A percentile compares a stretch with the other conserved stretches of the same genome.
phyloP scores from a whole-genome alignment of 2,329 filamentous ascomycete species.

The Aspergillus sp. region DNA sequence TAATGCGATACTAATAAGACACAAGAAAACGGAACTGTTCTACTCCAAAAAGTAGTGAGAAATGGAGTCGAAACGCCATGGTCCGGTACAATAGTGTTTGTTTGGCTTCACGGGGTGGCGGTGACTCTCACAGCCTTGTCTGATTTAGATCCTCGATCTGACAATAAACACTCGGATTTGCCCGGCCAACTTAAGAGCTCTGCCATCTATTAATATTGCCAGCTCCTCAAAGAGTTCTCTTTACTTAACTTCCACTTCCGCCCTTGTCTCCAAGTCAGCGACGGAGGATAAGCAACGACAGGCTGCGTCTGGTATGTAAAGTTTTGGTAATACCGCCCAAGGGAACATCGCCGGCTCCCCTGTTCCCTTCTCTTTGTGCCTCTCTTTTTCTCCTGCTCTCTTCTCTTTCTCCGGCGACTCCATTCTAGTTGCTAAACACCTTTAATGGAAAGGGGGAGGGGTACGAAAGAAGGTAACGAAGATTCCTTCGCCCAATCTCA shows the following conservation, averaged over 20 bases:
- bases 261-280: not conserved
- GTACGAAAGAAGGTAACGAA: not conserved
- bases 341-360: not conserved
- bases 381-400: constrained; percentile 1
- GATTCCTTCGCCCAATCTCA: constrained; percentile 7
- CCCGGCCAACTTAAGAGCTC: not conserved
- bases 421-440: constrained; percentile 4
- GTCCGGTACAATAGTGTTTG: not conserved
- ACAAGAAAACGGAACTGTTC: no score
- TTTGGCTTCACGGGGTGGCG: not conserved
- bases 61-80: not conserved
- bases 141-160: not conserved
- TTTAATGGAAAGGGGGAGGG: not conserved
- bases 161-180: not conserved
- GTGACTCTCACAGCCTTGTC: not conserved
- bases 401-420: constrained; percentile 1
- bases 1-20: not conserved
- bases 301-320: constrained; percentile 2
- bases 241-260: not conserved
- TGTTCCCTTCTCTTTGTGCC: not conserved
- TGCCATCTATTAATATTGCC: not conserved
- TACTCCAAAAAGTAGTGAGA: not conserved
- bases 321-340: constrained; percentile 1
- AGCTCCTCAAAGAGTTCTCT: not conserved
- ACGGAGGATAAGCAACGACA: not conserved